These are phyloP conservation scores for Flaveria linearis DNA, from an alignment of 129 eudicot genomes.

Conservation along the genomic window DNA sequence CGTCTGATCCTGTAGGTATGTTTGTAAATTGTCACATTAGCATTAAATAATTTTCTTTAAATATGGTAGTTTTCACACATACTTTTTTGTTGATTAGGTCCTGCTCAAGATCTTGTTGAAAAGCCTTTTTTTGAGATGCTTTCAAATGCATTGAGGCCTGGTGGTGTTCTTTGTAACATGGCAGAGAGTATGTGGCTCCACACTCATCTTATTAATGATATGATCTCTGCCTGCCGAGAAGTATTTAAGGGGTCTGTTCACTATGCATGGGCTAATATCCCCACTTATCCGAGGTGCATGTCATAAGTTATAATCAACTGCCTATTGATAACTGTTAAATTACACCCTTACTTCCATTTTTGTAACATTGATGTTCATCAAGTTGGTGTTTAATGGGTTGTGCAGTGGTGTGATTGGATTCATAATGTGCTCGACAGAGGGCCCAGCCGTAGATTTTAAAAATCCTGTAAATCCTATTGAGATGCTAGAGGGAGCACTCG, in stretches of 20 bases:
- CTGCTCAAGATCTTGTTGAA: constrained; percentile 93
- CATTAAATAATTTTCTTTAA: neutral
- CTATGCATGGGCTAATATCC: constrained; percentile 97
- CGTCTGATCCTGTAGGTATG: constrained; percentile 98
- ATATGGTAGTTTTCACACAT: neutral
- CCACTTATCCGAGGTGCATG: constrained; percentile 87
- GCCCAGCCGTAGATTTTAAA: constrained; percentile 69
- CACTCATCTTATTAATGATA: constrained; percentile 89
- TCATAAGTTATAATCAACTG: neutral
- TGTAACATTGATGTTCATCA: neutral
- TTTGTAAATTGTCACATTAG: neutral
- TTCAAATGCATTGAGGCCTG: constrained; percentile 82
- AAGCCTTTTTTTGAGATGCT: constrained; percentile 81
- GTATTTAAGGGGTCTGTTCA: constrained; percentile 85
- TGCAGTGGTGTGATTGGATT: constrained; percentile 97
- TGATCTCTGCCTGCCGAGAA: constrained; percentile 76
- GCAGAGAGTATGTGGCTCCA: constrained; percentile 99
- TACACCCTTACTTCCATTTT: neutral
- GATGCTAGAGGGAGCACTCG: constrained; percentile 63
- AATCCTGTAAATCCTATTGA: constrained; percentile 90
- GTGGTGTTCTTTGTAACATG: constrained; percentile 98
- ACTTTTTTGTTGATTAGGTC: constrained; percentile 50
- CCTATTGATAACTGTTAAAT: neutral
- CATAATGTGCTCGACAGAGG: constrained; percentile 82
- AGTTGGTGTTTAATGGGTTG: constrained; percentile 1